Percentiles rank a stretch among this genome's conserved stretches.
These are phyloP conservation scores for Parastagonospora nodorum DNA, from an alignment of 2,329 filamentous ascomycete species.

Conservation along the genomic window DNA sequence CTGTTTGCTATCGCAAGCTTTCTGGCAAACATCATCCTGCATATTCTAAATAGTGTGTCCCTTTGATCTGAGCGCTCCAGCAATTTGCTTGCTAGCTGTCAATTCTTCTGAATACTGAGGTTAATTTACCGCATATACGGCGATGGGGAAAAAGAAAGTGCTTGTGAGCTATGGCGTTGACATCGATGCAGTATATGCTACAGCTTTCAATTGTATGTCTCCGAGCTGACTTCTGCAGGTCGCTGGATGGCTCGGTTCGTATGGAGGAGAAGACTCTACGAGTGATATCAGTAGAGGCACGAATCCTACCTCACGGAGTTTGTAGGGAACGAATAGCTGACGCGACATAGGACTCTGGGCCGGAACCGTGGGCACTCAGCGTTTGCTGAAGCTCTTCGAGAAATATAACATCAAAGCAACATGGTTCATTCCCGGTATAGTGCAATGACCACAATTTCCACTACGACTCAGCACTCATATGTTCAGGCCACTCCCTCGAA, in stretches of 20 bases:
- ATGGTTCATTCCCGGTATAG: constrained; percentile 67
- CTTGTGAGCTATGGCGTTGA: constrained; percentile 70
- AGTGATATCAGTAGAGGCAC: constrained; percentile 73
- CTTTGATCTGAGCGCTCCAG: background rate
- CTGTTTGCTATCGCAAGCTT: constrained; percentile 7
- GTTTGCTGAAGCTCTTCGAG: constrained; percentile 73
- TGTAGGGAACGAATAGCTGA: constrained; percentile 2
- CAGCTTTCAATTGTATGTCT: background rate
- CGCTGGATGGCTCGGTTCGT: constrained; percentile 75
- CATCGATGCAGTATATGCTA: constrained; percentile 58
- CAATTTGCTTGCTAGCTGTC: background rate
- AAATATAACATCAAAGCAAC: constrained; percentile 74
- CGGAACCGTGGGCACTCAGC: constrained; percentile 69
- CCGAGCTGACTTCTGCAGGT: constrained; percentile 45
- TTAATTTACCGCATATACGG: background rate
- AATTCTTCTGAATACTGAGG: background rate
- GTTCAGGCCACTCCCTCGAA: constrained; percentile 68
- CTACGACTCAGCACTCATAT: background rate
- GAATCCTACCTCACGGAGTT: background rate
- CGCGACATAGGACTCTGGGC: constrained; percentile 64
- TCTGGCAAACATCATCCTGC: background rate
- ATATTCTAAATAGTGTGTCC: background rate
- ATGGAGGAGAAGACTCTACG: constrained; percentile 73
- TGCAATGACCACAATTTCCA: background rate
- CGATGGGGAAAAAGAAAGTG: constrained; percentile 58